These are phyloP conservation scores for Pyrenophora graminea DNA, from an alignment of 2,329 filamentous ascomycete species.

Conservation along the genomic window DNA sequence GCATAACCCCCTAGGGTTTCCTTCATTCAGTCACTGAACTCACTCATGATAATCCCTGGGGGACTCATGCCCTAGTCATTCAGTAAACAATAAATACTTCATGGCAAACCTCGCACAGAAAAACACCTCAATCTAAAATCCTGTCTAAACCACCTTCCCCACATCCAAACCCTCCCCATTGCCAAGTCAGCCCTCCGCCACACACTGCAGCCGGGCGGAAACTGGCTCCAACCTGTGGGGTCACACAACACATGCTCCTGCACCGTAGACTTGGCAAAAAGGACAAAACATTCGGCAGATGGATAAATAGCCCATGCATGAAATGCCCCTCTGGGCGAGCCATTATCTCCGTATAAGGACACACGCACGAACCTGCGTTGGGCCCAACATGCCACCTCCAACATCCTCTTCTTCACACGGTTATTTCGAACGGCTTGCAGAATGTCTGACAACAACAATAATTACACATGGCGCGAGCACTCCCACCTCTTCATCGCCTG, in stretches of 20 bases:
- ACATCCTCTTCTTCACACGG: too few species aligned
- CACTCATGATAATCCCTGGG: too few species aligned
- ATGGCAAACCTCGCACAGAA: neutral
- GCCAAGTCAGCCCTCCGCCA: conserved; percentile 22
- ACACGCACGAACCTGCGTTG: conserved; percentile 3
- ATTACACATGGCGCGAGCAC: conserved; percentile 44
- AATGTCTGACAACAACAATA: conserved; percentile 27
- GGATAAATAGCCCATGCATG: conserved; percentile 27
- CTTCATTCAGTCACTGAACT: too few species aligned
- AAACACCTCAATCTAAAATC: conserved; percentile 4
- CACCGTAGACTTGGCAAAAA: conserved; percentile 18
- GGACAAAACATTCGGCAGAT: conserved; percentile 31
- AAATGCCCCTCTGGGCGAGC: conserved; percentile 18
- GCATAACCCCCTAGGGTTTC: too few species aligned
- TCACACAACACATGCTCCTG: conserved; percentile 19
- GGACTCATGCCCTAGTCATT: too few species aligned
- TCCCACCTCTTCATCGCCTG: conserved; percentile 55
- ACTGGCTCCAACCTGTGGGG: conserved; percentile 31
- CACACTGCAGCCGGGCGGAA: conserved; percentile 5
- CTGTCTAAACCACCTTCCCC: conserved; percentile 19
- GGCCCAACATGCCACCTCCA: neutral
- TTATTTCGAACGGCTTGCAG: neutral
- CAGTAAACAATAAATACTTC: too few species aligned
- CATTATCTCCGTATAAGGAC: conserved; percentile 28
- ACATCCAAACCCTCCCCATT: conserved; percentile 28